Percentiles rank a stretch among this genome's conserved stretches.
phyloP scores from a whole-genome alignment of 208 protist genomes.

The Tritrichomonas musculus region DNA sequence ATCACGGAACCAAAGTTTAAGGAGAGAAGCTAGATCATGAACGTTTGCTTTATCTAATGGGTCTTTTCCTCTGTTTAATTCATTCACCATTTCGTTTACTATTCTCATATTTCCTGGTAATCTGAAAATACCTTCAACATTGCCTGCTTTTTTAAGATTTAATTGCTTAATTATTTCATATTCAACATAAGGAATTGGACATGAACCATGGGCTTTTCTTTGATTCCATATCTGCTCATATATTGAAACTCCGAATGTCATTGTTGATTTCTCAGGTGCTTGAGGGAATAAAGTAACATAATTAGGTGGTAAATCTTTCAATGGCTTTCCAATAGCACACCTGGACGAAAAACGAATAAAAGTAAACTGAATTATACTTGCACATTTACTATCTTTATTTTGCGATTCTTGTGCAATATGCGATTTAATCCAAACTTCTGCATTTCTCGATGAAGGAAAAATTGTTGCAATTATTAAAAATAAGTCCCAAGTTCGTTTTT shows the following conservation, averaged over 20 bases:
- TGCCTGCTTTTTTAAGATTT: background rate
- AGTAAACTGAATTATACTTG: background rate
- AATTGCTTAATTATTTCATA: background rate
- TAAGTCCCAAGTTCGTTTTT: background rate
- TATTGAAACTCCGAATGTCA: background rate
- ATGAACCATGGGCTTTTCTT: background rate
- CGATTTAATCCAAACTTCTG: background rate
- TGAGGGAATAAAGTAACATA: background rate
- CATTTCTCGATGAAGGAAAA: background rate
- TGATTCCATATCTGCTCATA: background rate
- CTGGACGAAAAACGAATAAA: background rate
- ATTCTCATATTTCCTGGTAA: background rate
- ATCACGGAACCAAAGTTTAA: background rate
- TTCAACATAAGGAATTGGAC: background rate
- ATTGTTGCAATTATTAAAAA: slow-evolving; percentile 14
- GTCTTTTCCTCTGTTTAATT: background rate
- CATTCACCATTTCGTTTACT: background rate
- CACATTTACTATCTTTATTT: no score
- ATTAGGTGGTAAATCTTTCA: background rate
- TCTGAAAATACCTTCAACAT: background rate
- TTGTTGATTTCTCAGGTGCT: background rate
- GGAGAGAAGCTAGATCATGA: background rate
- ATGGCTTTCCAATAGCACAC: background rate
- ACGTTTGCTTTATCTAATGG: background rate
- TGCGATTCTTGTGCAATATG: background rate